Evolutionary conservation across 768 basidiomycete genomes (phyloP), one percentile per base, ranked within the genome.

Genomic region (Nidularia pulvinata): DNA sequence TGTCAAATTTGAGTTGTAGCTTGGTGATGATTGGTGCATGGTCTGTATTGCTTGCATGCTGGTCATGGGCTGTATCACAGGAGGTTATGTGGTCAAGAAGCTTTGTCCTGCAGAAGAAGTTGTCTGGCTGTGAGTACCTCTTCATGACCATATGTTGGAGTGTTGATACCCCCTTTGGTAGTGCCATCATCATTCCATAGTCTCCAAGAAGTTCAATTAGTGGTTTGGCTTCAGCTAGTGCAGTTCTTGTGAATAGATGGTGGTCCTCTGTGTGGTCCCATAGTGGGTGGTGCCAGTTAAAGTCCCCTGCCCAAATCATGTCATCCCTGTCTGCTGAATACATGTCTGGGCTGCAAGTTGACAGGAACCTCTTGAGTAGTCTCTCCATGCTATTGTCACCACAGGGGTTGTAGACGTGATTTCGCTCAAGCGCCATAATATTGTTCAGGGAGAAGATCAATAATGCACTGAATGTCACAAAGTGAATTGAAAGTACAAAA

Each of bases 121-220:
- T 80, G 61, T 80, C 76, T 4, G 69, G 66, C 7, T 72, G 49
- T 5, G 72, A 71, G 47, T 61, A 65, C 50, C 74, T 76, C 13
- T 69, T 68, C 0, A 73, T 67, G 4, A 25, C 47, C 0, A 42
- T 46, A 0, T 69, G 59, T 16, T 69, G 39, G 0, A 81, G 64
- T 0, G 70, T 83, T 76, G 76, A 0, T 63, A 60, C 0, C 4
- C 61, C 62, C 7, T 59, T 51, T 0, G 70, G 73, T 0, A 83
- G 68, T 0, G 64, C 52, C 73, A 76, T 73, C 0, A 53, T 6
- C 61, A 83, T 65, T 0, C 58, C 55, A 47, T 69, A 48, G 0
- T 57, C 57, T 0, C 50, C 55, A 0, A 72, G 13, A 2, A 70
- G 16, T 7, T 66, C 47, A 0, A 78, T 59, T 0, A 79, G 61